Percentiles rank a stretch among this genome's conserved stretches.
phyloP scores from a whole-genome alignment of 768 basidiomycete genomes.

The Hygrophorus russula region DNA sequence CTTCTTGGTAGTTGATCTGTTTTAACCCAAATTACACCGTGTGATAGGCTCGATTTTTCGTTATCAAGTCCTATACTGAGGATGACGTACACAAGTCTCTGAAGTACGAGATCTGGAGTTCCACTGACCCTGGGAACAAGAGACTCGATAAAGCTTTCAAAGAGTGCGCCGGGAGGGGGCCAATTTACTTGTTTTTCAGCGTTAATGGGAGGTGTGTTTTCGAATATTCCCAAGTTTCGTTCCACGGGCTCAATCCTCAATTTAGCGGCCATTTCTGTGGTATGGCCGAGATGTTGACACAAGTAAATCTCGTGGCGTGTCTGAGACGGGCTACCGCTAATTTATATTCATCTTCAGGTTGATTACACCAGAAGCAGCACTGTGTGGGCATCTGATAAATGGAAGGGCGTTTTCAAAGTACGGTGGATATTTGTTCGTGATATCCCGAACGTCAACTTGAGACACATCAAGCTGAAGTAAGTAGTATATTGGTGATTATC shows the following conservation, averaged over 20 bases:
- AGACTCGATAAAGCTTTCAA: slow-evolving; percentile 95
- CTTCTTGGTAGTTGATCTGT: not conserved
- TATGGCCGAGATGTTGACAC: slow-evolving; percentile 96
- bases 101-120: slow-evolving; percentile 97
- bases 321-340: not conserved
- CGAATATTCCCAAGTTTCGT: not conserved
- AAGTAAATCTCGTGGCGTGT: slow-evolving; percentile 34
- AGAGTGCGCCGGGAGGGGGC: slow-evolving; percentile 83
- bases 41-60: slow-evolving; percentile 78
- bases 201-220: slow-evolving; percentile 72
- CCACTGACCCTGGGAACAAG: slow-evolving; percentile 95
- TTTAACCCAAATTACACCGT: not conserved
- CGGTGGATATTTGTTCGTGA: slow-evolving; percentile 97
- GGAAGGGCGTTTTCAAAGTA: slow-evolving; percentile 99
- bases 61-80: slow-evolving; percentile 98
- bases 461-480: slow-evolving; percentile 84
- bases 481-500: slow-evolving; percentile 11
- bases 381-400: slow-evolving; percentile 99
- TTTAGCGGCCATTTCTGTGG: slow-evolving; percentile 92
- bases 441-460: slow-evolving; percentile 79
- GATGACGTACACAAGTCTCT: slow-evolving; percentile 98
- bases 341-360: slow-evolving; percentile 32
- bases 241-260: slow-evolving; percentile 3
- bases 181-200: slow-evolving; percentile 97
- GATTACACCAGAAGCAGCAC: slow-evolving; percentile 92